These are phyloP conservation scores for Calocera viscosa DNA, from an alignment of 768 basidiomycete species.

Conservation along the genomic window DNA sequence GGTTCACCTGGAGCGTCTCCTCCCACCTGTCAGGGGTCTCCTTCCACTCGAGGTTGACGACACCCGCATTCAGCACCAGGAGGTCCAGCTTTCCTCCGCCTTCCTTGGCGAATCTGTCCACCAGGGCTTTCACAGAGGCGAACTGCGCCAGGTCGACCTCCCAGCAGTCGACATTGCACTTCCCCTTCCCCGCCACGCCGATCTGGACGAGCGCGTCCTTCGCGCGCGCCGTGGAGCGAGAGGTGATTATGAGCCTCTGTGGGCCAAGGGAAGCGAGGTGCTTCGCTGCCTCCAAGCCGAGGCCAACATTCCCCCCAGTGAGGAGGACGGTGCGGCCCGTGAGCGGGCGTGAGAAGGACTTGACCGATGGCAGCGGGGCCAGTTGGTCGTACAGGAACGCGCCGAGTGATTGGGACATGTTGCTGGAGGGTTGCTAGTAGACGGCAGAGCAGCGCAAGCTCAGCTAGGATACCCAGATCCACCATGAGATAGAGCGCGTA, in stretches of 20 bases:
- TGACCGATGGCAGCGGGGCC: background rate
- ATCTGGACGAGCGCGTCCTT: constrained; percentile 18
- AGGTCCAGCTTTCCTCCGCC: constrained; percentile 29
- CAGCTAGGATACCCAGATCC: too few relatives aligned
- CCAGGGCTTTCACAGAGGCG: constrained; percentile 32
- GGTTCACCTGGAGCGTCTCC: constrained; percentile 37
- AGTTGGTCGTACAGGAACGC: background rate
- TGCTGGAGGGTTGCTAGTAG: background rate
- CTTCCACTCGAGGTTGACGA: constrained; percentile 15
- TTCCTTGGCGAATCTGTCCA: constrained; percentile 24
- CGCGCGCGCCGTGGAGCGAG: constrained; percentile 17
- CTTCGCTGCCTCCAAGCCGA: constrained; percentile 17
- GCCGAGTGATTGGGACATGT: background rate
- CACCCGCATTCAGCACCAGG: constrained; percentile 36
- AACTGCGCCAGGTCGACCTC: constrained; percentile 34
- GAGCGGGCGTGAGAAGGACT: background rate
- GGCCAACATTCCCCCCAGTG: constrained; percentile 15
- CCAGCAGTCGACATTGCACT: constrained; percentile 28
- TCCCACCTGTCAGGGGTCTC: constrained; percentile 38
- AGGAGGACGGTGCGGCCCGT: constrained; percentile 14
- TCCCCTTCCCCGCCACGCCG: constrained; percentile 14
- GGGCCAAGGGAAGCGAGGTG: constrained; percentile 29
- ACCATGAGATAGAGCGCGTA: too few relatives aligned
- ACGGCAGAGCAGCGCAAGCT: too few relatives aligned
- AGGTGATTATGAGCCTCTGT: constrained; percentile 27